Evolutionary conservation across 2,329 filamentous ascomycete genomes (phyloP).

Genomic region (Botrytis tulipae): DNA sequence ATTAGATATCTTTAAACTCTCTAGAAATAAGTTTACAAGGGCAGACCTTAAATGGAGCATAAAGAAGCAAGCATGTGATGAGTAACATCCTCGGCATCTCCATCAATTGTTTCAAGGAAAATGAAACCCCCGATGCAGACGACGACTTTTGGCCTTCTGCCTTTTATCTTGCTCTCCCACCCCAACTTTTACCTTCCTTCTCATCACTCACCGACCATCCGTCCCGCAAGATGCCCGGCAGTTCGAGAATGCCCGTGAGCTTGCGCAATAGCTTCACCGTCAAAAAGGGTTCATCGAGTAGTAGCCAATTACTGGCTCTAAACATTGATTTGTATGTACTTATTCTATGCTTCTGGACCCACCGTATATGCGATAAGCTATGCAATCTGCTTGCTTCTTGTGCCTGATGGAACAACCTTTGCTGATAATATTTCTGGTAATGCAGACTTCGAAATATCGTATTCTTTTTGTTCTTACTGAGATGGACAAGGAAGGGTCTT

Average conservation of each 20-base stretch:
- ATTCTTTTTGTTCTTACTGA: conserved; percentile 83
- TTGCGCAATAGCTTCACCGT: conserved; percentile 65
- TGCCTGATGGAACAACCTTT: background rate
- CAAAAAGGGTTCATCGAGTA: conserved; percentile 53
- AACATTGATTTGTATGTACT: conserved; percentile 66
- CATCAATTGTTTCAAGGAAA: conserved; percentile 15
- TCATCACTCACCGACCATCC: conserved; percentile 6
- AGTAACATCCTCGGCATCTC: conserved; percentile 20
- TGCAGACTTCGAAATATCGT: conserved; percentile 80
- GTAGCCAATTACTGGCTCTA: conserved; percentile 55
- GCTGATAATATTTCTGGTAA: background rate
- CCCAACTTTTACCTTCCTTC: conserved; percentile 5
- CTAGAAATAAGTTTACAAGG: conserved; percentile 11
- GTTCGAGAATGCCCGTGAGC: conserved; percentile 68
- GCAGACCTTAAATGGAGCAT: conserved; percentile 7
- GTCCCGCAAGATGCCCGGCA: conserved; percentile 56
- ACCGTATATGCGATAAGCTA: conserved; percentile 9
- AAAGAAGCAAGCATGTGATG: conserved; percentile 21
- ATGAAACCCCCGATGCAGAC: conserved; percentile 10
- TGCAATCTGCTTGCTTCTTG: conserved; percentile 13
- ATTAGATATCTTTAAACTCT: background rate
- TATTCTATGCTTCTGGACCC: conserved; percentile 13
- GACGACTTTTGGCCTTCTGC: conserved; percentile 9
- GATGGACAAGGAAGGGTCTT: conserved; percentile 75
- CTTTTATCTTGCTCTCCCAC: background rate